Conservation (phyloP, 768 basidiomycete genomes). For the Dioszegia aurantiaca region DNA sequence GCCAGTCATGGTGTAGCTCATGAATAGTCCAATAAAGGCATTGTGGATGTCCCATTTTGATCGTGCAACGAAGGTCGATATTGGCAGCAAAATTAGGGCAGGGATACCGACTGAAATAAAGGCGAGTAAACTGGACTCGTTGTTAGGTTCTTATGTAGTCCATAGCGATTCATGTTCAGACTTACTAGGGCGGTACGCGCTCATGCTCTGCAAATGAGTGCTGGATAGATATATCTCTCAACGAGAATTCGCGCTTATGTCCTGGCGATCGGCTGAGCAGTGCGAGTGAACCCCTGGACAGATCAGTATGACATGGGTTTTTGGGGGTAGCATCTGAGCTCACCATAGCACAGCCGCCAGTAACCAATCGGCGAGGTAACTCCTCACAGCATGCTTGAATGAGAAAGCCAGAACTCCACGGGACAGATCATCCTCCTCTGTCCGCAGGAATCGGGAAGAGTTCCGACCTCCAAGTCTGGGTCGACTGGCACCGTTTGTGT, state of each 20-base stretch:
- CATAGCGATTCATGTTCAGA: neutral
- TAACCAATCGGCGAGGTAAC: constrained; percentile 47
- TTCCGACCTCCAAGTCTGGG: constrained; percentile 3
- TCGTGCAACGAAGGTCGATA: constrained; percentile 71
- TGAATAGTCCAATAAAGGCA: constrained; percentile 62
- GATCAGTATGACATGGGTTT: neutral
- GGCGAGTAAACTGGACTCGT: constrained; percentile 39
- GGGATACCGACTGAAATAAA: constrained; percentile 64
- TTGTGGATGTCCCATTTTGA: constrained; percentile 88
- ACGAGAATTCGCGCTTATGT: constrained; percentile 50
- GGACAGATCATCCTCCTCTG: constrained; percentile 19
- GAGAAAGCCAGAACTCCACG: constrained; percentile 24
- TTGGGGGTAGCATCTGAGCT: constrained; percentile 4
- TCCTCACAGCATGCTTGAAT: constrained; percentile 29
- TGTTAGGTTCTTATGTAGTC: no score
- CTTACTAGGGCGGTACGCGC: constrained; percentile 43
- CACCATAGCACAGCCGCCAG: constrained; percentile 45
- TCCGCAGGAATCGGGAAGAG: constrained; percentile 7
- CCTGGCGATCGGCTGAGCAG: constrained; percentile 42
- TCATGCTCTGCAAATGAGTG: constrained; percentile 46
- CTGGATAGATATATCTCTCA: constrained; percentile 50
- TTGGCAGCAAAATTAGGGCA: constrained; percentile 63
- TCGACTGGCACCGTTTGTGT: no score
- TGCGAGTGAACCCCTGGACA: constrained; percentile 36
- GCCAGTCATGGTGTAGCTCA: constrained; percentile 73